Percentiles rank a stretch among this genome's conserved stretches.
Conservation (phyloP, 768 basidiomycete species). For the Xerocomus spinulosus region DNA sequence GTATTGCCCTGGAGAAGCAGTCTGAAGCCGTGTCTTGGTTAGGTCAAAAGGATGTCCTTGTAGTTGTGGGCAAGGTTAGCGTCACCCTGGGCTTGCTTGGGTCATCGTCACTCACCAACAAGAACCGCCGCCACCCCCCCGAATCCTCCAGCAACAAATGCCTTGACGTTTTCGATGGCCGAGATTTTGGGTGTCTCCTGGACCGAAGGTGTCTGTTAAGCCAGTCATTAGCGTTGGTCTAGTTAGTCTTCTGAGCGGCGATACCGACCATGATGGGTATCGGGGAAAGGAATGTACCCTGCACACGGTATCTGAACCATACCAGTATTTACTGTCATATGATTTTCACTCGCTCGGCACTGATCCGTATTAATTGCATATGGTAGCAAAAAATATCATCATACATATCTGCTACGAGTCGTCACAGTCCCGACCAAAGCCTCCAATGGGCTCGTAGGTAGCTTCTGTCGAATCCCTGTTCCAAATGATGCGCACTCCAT, state of each 20-base stretch:
- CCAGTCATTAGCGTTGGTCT: constrained; percentile 6
- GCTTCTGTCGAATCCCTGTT: constrained; percentile 72
- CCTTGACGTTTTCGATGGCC: constrained; percentile 53
- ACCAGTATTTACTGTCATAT: constrained; percentile 31
- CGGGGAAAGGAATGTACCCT: constrained; percentile 2
- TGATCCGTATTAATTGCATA: constrained; percentile 6
- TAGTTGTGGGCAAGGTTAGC: constrained; percentile 7
- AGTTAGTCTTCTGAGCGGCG: not conserved
- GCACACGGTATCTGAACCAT: no score
- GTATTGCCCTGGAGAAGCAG: constrained; percentile 83
- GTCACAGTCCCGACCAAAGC: constrained; percentile 58
- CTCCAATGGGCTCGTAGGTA: constrained; percentile 87
- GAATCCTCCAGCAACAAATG: constrained; percentile 91
- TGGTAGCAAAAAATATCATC: constrained; percentile 13
- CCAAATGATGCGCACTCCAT: constrained; percentile 69
- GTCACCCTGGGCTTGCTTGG: not conserved
- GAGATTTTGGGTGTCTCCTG: constrained; percentile 24
- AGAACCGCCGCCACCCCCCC: constrained; percentile 86
- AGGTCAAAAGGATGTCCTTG: constrained; percentile 96
- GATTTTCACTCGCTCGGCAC: constrained; percentile 17
- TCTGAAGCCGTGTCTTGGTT: constrained; percentile 94
- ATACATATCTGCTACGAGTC: constrained; percentile 27
- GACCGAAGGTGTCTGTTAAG: constrained; percentile 14
- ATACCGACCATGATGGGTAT: constrained; percentile 26
- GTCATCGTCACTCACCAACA: constrained; percentile 58